Evolutionary conservation across 116 monocot species (phyloP).

Genomic region (Phalaenopsis hybrid): DNA sequence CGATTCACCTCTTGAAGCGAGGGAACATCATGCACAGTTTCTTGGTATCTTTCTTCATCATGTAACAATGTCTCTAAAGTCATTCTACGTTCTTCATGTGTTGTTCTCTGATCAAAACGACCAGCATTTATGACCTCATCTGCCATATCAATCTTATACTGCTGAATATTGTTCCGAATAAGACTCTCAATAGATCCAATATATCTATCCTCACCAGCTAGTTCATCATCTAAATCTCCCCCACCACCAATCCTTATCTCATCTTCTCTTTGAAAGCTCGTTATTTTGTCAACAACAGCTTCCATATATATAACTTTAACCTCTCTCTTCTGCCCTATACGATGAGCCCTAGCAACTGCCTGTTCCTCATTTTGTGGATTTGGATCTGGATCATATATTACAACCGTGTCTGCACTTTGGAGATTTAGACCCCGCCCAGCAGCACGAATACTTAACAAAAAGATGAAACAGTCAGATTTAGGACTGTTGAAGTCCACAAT

Average conservation of each 20-base stretch:
- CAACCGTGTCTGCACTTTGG: constrained; percentile 93
- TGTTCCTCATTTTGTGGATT: constrained; percentile 99
- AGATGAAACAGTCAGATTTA: constrained; percentile 80
- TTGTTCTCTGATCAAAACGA: constrained; percentile 94
- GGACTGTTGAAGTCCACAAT: constrained; percentile 91
- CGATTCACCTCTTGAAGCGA: constrained; percentile 85
- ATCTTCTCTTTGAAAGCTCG: constrained; percentile 94
- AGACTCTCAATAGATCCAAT: constrained; percentile 92
- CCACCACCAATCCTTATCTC: constrained; percentile 67
- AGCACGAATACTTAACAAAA: constrained; percentile 97
- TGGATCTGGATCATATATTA: constrained; percentile 98
- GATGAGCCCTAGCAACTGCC: constrained; percentile 96
- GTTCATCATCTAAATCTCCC: constrained; percentile 82
- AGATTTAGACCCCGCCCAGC: constrained; percentile 97
- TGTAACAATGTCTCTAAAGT: constrained; percentile 87
- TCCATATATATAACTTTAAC: constrained; percentile 98
- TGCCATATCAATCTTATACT: constrained; percentile 98
- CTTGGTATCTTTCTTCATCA: constrained; percentile 93
- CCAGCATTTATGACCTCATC: constrained; percentile 99
- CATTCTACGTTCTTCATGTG: constrained; percentile 92
- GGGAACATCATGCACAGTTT: constrained; percentile 89
- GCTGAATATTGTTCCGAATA: constrained; percentile 92
- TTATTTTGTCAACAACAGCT: constrained; percentile 88
- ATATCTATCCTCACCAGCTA: constrained; percentile 87
- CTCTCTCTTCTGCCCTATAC: constrained; percentile 87